Percentiles rank a stretch among this genome's conserved stretches.
Conservation (phyloP, 345 rosid species). For the Geranium rotundifolium region DNA sequence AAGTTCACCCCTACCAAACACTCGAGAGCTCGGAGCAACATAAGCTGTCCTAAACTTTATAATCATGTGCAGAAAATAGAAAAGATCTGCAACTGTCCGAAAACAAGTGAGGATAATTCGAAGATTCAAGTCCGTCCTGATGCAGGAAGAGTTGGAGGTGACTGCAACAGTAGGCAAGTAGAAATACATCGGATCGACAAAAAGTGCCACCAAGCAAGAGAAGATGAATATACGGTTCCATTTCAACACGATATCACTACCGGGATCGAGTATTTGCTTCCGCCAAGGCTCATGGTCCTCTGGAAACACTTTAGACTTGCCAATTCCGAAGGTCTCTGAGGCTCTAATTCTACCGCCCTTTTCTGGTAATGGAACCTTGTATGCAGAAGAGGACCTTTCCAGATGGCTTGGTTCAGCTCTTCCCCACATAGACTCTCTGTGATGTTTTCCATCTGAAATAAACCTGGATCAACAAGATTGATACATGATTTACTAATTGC, state of each 20-base stretch:
- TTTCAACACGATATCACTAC: conserved; percentile 60
- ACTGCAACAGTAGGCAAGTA: conserved; percentile 57
- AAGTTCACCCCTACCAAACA: conserved; percentile 92
- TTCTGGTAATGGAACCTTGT: conserved; percentile 37
- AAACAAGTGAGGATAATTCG: conserved; percentile 57
- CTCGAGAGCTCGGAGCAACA: conserved; percentile 70
- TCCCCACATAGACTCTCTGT: conserved; percentile 30
- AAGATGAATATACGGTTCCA: conserved; percentile 83
- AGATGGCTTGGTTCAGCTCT: conserved; percentile 31
- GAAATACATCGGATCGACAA: conserved; percentile 77
- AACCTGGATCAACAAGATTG: conserved; percentile 33
- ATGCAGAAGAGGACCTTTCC: conserved; percentile 33
- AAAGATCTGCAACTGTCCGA: conserved; percentile 72
- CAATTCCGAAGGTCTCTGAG: conserved; percentile 27
- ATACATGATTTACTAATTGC: not conserved
- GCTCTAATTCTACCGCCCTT: conserved; percentile 37
- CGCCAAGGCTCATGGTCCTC: conserved; percentile 42
- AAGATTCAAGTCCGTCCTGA: conserved; percentile 48
- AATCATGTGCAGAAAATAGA: conserved; percentile 69
- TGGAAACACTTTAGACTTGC: conserved; percentile 29
- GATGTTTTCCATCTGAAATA: conserved; percentile 46
- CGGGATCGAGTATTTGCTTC: conserved; percentile 72
- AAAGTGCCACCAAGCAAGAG: conserved; percentile 72
- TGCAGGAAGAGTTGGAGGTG: conserved; percentile 28
- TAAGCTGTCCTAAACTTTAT: conserved; percentile 87